phyloP scores from a whole-genome alignment of 2,329 filamentous ascomycete species.

The Fusarium camptoceras region DNA sequence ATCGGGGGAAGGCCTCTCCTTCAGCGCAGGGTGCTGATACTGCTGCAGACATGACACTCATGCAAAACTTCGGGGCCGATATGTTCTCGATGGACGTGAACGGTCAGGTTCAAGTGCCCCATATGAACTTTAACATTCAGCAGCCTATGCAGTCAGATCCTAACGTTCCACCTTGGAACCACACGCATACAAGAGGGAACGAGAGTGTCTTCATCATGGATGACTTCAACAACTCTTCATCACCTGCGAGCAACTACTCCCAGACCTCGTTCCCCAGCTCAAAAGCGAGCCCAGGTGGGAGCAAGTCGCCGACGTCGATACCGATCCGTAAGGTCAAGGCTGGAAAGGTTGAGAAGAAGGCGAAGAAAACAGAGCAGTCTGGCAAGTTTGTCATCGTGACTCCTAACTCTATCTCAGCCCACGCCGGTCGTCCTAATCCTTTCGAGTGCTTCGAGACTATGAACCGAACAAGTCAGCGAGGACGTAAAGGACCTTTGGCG shows the following conservation, averaged over 20 bases:
- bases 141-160: constrained; percentile 52
- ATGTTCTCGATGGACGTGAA: constrained; percentile 43
- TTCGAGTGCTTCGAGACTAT: constrained; percentile 68
- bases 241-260: constrained; percentile 48
- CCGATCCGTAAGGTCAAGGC: constrained; percentile 58
- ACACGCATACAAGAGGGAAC: constrained; percentile 49
- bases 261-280: constrained; percentile 49
- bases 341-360: constrained; percentile 61
- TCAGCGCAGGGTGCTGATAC: constrained; percentile 36
- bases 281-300: constrained; percentile 38
- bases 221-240: constrained; percentile 53
- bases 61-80: constrained; percentile 50
- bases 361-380: constrained; percentile 49
- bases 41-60: constrained; percentile 48
- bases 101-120: constrained; percentile 47
- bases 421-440: constrained; percentile 62
- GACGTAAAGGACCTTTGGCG: constrained; percentile 67
- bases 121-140: constrained; percentile 53
- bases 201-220: constrained; percentile 55
- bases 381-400: constrained; percentile 68
- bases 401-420: constrained; percentile 64
- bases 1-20: constrained; percentile 13
- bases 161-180: constrained; percentile 59
- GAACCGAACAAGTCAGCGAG: constrained; percentile 62
- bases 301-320: constrained; percentile 48